Conservation (phyloP, 305 asterid genomes). For the Plantago lanceolata region DNA sequence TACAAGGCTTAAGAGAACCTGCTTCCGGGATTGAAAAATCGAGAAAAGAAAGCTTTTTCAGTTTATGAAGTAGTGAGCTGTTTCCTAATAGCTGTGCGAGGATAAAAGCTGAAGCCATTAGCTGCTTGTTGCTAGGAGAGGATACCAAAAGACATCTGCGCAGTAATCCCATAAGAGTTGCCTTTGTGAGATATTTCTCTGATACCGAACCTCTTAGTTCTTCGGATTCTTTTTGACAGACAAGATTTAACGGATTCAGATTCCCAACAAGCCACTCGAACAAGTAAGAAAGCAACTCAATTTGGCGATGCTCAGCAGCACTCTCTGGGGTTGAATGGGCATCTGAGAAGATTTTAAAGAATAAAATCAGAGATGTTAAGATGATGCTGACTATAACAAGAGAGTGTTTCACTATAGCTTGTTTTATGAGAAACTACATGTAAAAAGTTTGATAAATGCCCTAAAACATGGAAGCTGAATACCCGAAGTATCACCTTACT, state of each 20-base stretch:
- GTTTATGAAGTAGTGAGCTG: constrained; percentile 47
- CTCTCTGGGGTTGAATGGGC: constrained; percentile 28
- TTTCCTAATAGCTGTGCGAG: constrained; percentile 53
- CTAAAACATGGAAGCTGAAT: neutral
- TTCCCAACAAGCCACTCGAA: constrained; percentile 49
- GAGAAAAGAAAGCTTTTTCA: constrained; percentile 47
- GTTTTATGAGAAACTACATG: neutral
- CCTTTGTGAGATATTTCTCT: constrained; percentile 33
- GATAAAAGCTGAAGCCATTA: constrained; percentile 39
- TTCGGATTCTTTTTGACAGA: constrained; percentile 29
- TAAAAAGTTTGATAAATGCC: neutral
- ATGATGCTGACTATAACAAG: constrained; percentile 2
- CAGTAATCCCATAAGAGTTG: constrained; percentile 39
- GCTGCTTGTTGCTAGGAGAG: constrained; percentile 39
- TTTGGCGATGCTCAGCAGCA: constrained; percentile 27
- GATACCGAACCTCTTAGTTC: constrained; percentile 33
- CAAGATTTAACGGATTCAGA: constrained; percentile 37
- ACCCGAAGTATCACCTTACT: neutral
- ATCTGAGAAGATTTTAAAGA: constrained; percentile 37
- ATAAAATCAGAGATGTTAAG: constrained; percentile 10
- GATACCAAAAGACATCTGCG: constrained; percentile 57
- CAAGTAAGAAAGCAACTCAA: constrained; percentile 40
- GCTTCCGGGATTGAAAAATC: constrained; percentile 25
- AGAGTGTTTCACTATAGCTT: neutral
- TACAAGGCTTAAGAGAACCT: constrained; percentile 17